Evolutionary conservation across 805 yeast genomes (phyloP).

Genomic region (Wickerhamiella australiensis): DNA sequence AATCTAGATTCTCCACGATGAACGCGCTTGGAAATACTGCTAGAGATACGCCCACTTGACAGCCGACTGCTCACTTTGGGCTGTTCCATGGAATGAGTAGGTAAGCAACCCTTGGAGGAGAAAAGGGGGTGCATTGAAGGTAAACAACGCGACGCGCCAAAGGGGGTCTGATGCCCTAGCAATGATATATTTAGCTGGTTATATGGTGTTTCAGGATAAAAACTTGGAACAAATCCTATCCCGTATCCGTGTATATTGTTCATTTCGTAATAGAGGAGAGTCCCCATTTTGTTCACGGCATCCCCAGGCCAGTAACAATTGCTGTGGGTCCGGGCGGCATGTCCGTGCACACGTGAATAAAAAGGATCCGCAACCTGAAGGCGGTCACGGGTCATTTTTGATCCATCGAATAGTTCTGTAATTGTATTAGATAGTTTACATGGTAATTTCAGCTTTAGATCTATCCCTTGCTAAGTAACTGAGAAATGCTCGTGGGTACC

Average conservation of each 20-base stretch:
- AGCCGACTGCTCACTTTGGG: conserved; percentile 23
- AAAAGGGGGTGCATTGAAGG: conserved; percentile 3
- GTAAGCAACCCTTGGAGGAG: neutral
- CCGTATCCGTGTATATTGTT: neutral
- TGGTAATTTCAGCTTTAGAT: neutral
- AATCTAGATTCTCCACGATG: conserved; percentile 39
- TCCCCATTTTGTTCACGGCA: too few relatives aligned
- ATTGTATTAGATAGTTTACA: too few relatives aligned
- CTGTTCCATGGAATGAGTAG: conserved; percentile 16
- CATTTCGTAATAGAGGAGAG: too few relatives aligned
- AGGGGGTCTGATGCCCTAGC: neutral
- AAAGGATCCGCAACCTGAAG: too few relatives aligned
- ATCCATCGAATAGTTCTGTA: too few relatives aligned
- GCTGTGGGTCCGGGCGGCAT: neutral
- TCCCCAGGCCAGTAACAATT: neutral
- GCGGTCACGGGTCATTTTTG: too few relatives aligned
- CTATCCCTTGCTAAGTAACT: neutral
- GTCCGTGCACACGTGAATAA: neutral
- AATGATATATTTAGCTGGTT: neutral
- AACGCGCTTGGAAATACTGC: conserved; percentile 22
- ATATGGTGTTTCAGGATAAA: neutral
- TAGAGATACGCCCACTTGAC: conserved; percentile 22
- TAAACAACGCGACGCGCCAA: conserved; percentile 5
- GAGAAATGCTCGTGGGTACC: too few relatives aligned
- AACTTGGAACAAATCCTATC: neutral